Base-by-base conservation (phyloP, 2,329 filamentous ascomycete genomes). In the Helicocarpus griseus region DNA sequence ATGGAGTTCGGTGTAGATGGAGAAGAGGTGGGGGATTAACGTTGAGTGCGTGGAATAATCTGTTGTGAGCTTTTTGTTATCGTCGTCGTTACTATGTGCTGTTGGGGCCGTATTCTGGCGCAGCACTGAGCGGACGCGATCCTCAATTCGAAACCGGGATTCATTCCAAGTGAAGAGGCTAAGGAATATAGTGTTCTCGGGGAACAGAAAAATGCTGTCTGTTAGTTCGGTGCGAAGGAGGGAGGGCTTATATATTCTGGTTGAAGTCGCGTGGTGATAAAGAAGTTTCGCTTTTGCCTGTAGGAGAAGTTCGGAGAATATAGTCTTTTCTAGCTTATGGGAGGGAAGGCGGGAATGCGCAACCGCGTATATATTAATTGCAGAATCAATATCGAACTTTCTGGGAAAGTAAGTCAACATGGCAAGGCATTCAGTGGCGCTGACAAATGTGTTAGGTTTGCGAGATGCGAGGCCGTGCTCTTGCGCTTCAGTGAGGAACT, bases 171-270 rank as follows among this genome's bases (percentile, higher is more conserved):
- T 78, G 56, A 85, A 85, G 0, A 93, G 70, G 1, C 78, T 74
- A 1, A 94, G 75, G 55, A 96, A 84, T 5, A 88, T 75, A 1
- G 82, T 86, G 69, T 95, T 96, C 46, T 75, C 73, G 0, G 89
- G 88, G 63, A 89, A 95, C 5, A 71, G 63, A 0, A 61, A 59
- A 21, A 93, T 72, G 55, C 84, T 86, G 2, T 73, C 69, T 4
- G 73, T 68, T 0, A 95, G 69, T 11, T 83, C 72, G 6, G 76
- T 68, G 40, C 86, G 82, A 31, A 94, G 66, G 17, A 82, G 75
- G 0, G 75, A 71, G 4, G 87, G 85, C 49, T 83, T 83, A 67
- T 86, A 89, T 2, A 84, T 77, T 3, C 80, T 80, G 49, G 69
- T 79, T 54, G 76, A 75, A 2, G 73, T 76, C 36, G 83, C 74